Evolutionary conservation across 371 early-diverging fungal species (phyloP).

Genomic region (Ordospora pajunii): DNA sequence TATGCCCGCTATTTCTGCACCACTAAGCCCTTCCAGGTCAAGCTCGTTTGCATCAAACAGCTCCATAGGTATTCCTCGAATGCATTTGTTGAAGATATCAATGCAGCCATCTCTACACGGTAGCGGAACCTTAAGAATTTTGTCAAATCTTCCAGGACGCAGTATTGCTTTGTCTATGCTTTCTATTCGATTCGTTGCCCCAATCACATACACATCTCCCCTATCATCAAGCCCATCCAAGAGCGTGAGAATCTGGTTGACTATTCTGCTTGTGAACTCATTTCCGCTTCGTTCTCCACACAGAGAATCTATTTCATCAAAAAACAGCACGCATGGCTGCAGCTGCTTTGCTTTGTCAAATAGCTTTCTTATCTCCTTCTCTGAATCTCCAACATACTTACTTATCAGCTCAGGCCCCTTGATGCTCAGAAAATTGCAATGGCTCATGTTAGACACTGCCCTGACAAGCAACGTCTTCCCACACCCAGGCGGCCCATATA

Average conservation of each 20-base stretch:
- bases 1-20: slow-evolving; percentile 59
- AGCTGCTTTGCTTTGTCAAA: slow-evolving; percentile 86
- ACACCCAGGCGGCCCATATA: slow-evolving; percentile 98
- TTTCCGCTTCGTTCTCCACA: slow-evolving; percentile 65
- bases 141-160: slow-evolving; percentile 93
- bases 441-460: slow-evolving; percentile 83
- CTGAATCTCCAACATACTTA: slow-evolving; percentile 98
- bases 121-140: slow-evolving; percentile 78
- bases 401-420: slow-evolving; percentile 96
- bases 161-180: slow-evolving; percentile 88
- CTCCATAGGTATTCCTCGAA: slow-evolving; percentile 42
- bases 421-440: slow-evolving; percentile 90
- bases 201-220: slow-evolving; percentile 71
- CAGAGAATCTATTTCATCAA: slow-evolving; percentile 98
- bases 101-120: slow-evolving; percentile 63
- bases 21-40: slow-evolving; percentile 53
- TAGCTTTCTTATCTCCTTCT: slow-evolving; percentile 86
- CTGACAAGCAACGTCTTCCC: slow-evolving; percentile 97
- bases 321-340: slow-evolving; percentile 75
- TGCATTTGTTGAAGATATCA: slow-evolving; percentile 58
- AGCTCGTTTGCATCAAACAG: slow-evolving; percentile 36
- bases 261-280: slow-evolving; percentile 69
- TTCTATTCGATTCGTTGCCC: slow-evolving; percentile 94
- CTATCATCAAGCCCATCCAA: slow-evolving; percentile 81
- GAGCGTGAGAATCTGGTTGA: slow-evolving; percentile 90